A percentile compares a stretch with the other conserved stretches of the same genome.
phyloP scores from a whole-genome alignment of 2,329 filamentous ascomycete species.

The Trichoderma guizhouense region DNA sequence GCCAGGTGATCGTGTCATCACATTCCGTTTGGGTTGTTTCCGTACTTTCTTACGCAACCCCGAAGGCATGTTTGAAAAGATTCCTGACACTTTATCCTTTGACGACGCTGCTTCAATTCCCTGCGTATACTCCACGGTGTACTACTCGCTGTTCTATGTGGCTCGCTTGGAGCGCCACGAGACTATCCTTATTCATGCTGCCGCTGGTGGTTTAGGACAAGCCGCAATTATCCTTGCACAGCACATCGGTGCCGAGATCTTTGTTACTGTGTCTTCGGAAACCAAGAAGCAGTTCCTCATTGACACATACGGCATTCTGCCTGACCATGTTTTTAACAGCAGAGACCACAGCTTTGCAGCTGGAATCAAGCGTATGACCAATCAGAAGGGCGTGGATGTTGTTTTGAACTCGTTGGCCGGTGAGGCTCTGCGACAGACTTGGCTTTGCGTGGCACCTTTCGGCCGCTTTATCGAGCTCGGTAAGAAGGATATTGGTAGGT shows the following conservation, averaged over 20 bases:
- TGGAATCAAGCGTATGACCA: background rate
- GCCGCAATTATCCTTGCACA: background rate
- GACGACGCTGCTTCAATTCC: background rate
- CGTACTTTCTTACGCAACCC: background rate
- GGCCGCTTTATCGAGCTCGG: slow-evolving; percentile 47
- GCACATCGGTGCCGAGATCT: background rate
- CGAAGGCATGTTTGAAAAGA: background rate
- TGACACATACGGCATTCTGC: background rate
- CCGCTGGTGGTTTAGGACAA: background rate
- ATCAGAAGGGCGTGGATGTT: slow-evolving; percentile 59
- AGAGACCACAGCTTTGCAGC: background rate
- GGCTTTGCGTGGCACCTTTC: slow-evolving; percentile 42
- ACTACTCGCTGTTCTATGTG: background rate
- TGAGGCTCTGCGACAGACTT: slow-evolving; percentile 41
- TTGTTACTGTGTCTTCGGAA: background rate
- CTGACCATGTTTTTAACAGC: background rate
- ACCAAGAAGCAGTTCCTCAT: background rate
- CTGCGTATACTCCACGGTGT: background rate
- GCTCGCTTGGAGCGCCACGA: background rate
- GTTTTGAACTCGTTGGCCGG: slow-evolving; percentile 55
- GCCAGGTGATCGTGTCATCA: background rate
- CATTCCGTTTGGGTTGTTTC: background rate
- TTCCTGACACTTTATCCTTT: background rate
- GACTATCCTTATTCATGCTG: background rate
- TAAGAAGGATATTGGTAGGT: slow-evolving; percentile 30